Percentiles rank a stretch among this genome's conserved stretches.
phyloP scores from a whole-genome alignment of 1,139 yeast species.

The Zygotorulaspora mrakii region DNA sequence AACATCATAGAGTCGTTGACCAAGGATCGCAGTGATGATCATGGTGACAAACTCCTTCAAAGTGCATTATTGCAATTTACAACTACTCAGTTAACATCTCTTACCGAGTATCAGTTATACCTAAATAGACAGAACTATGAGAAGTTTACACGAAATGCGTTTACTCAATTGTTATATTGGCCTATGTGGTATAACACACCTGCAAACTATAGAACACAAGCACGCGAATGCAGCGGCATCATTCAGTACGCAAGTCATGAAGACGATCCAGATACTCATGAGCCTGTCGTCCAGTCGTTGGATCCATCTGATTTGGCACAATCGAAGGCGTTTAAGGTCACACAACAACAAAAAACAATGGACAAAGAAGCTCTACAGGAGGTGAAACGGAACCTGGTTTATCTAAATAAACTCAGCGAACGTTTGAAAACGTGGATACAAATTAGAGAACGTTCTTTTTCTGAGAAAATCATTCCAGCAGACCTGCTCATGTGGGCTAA shows the following conservation, averaged over 20 bases:
- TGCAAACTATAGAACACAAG: conserved; percentile 47
- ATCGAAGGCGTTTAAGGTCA: conserved; percentile 29
- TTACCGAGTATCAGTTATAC: conserved; percentile 58
- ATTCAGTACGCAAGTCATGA: conserved; percentile 23
- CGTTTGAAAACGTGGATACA: conserved; percentile 23
- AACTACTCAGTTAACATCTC: conserved; percentile 20
- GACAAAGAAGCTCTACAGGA: conserved; percentile 42
- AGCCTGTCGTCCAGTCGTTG: conserved; percentile 15
- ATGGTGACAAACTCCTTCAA: conserved; percentile 16
- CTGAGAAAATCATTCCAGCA: conserved; percentile 14
- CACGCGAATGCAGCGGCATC: conserved; percentile 43
- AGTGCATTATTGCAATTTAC: conserved; percentile 25
- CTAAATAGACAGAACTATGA: conserved; percentile 63
- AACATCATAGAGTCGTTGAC: conserved; percentile 44
- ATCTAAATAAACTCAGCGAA: conserved; percentile 18
- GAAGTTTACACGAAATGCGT: conserved; percentile 56
- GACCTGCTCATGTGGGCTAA: conserved; percentile 29
- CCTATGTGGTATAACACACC: conserved; percentile 87
- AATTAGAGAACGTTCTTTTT: conserved; percentile 15
- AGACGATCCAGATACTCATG: conserved; percentile 21
- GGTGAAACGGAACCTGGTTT: conserved; percentile 48
- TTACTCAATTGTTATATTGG: conserved; percentile 60
- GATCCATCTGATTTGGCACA: conserved; percentile 26
- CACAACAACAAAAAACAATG: conserved; percentile 18
- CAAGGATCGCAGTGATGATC: conserved; percentile 8